A percentile compares a stretch with the other conserved stretches of the same genome.
Evolutionary conservation across 306 rosid species (phyloP).

Genomic region (Rosa multiflora): DNA sequence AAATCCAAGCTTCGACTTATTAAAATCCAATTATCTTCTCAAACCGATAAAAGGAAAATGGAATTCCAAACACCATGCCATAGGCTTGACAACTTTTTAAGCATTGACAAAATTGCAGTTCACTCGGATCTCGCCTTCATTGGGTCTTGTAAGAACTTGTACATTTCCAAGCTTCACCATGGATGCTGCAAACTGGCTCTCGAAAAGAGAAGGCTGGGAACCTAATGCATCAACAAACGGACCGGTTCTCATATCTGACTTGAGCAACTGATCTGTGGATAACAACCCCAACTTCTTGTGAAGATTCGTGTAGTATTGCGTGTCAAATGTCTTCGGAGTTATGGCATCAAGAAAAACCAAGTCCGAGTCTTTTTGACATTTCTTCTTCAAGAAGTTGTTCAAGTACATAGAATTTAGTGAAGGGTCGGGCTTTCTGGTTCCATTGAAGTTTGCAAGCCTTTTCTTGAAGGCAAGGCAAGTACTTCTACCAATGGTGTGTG

Average conservation of each 20-base stretch:
- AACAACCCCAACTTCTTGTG: slow-evolving; percentile 65
- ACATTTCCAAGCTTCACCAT: slow-evolving; percentile 92
- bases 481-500: slow-evolving; percentile 81
- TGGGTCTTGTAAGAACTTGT: slow-evolving; percentile 62
- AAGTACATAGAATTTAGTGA: slow-evolving; percentile 49
- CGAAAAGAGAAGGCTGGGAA: slow-evolving; percentile 58
- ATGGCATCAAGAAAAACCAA: slow-evolving; percentile 58
- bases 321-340: slow-evolving; percentile 72
- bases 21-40: slow-evolving; percentile 1
- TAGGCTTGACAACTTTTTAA: background rate
- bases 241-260: slow-evolving; percentile 62
- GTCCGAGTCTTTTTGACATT: slow-evolving; percentile 44
- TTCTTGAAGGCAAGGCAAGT: slow-evolving; percentile 50
- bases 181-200: slow-evolving; percentile 70
- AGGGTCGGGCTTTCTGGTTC: slow-evolving; percentile 65
- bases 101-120: slow-evolving; percentile 67
- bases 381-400: slow-evolving; percentile 42
- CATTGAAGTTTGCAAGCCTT: slow-evolving; percentile 54
- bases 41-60: background rate
- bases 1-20: background rate
- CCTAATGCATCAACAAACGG: slow-evolving; percentile 68
- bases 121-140: slow-evolving; percentile 72
- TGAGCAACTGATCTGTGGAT: slow-evolving; percentile 65
- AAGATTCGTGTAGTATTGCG: slow-evolving; percentile 59
- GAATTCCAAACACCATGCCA: background rate